Evolutionary conservation across 2,329 filamentous ascomycete species (phyloP), one percentile per base, ranked within the genome.

Genomic region (Aspergillus ruber): DNA sequence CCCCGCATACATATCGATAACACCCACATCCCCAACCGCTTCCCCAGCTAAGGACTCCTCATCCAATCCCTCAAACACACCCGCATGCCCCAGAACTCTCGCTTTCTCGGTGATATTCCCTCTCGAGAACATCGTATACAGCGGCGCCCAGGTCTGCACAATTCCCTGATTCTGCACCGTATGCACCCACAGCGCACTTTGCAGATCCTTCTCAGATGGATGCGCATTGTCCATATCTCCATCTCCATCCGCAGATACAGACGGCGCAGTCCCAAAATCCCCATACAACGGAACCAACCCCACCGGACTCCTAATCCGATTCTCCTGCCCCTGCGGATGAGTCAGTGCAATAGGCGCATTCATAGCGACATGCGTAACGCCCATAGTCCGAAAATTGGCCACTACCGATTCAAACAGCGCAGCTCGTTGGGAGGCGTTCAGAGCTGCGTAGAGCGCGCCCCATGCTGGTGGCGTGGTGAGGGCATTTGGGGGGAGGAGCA

Each of bases 91-190:
- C 4, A 95, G 68, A 1, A 96, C 69, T 10, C 91, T 76, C 0
- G 86, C 83, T 65, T 96, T 97, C 69, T 97, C 91, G 44, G 83
- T 86, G 50, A 96, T 75, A 66, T 96, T 97, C 3, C 91, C 90
- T 1, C 90, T 80, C 52, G 85, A 90, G 66, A 97, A 97, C 90
- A 96, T 96, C 21, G 90, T 95, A 76, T 89, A 90, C 1, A 84
- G 70, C 12, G 91, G 91, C 1, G 90, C 86, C 90, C 90, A 97
- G 2, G 79, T 84, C 71, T 97, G 91, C 32, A 74, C 69, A 49
- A 97, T 86, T 2, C 85, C 86, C 49, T 80, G 77, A 60, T 89
- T 88, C 64, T 95, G 90, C 45, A 77, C 81, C 4, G 85, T 84
- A 10, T 77, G 79, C 1, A 86, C 86, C 91, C 91, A 97, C 52